Evolutionary conservation across 1,284 basidiomycete species (phyloP), one percentile per base, ranked within the genome.

Genomic region (Ceratobasidium sp.): DNA sequence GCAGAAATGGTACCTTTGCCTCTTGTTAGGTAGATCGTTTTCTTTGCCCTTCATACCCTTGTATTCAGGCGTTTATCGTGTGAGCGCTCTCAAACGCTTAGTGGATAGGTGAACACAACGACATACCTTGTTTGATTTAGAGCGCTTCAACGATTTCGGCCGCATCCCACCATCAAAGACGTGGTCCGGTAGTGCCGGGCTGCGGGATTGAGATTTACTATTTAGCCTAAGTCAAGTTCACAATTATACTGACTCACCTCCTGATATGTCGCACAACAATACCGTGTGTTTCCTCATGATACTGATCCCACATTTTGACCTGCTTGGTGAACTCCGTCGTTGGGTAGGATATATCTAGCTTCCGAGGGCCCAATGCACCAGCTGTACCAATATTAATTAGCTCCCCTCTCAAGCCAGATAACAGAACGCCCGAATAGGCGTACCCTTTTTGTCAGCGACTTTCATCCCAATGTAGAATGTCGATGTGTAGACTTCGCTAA

Each of bases 391-490:
- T 50, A 26, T 43, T 32, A 41, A 16, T 57, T 30, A 57, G 30
- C 23, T 35, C 44, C 23, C 49, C 21, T 18, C 9, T 2, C 35
- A 38, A 38, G 35, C 11, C 44, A 26, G 43, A 21, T n/a, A 13
- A 44, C 9, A n/a, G 46, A 75, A 82, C 49, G 35, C 26, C 9
- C 32, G 57, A 35, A 26, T 28, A 32, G 23, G 79, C 88, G 84
- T 83, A 96, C 95, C 87, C 82, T 90, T 91, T 84, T 93, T 96
- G 73, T 95, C 93, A 81, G 96, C 94, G 76, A 99, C 93, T 67
- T 91, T 89, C 64, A 99, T 87, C 6, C 98, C 98, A 77, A 99
- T 96, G 81, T 97, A 99, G 82, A 98, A 99, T 2, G 93, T 96
- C 49, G 96, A 96, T 2, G 96, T 95, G 81, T 94, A 90, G 16